These are phyloP conservation scores for Fusarium torulosum DNA, from an alignment of 2,329 filamentous ascomycete genomes.

Conservation along the genomic window DNA sequence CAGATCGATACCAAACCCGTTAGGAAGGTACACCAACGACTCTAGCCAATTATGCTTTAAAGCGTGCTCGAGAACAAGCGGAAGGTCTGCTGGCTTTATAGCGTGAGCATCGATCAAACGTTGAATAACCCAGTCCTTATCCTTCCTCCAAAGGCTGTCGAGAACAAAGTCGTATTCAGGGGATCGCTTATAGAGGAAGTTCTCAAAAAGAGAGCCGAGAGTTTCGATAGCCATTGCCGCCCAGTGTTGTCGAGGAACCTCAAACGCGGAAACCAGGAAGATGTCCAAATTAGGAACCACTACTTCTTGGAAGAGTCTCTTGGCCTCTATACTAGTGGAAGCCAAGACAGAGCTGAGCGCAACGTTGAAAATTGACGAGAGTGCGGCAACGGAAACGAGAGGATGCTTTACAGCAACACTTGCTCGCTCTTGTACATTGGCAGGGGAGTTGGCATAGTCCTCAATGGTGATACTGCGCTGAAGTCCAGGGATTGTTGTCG, in stretches of 20 bases:
- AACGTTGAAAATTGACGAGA: constrained; percentile 76
- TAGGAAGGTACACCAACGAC: constrained; percentile 80
- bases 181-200: constrained; percentile 83
- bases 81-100: constrained; percentile 69
- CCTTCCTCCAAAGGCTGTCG: constrained; percentile 90
- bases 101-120: constrained; percentile 87
- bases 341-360: constrained; percentile 72
- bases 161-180: constrained; percentile 88
- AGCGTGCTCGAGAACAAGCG: constrained; percentile 70
- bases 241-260: constrained; percentile 80
- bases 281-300: constrained; percentile 81
- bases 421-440: constrained; percentile 65
- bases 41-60: constrained; percentile 87
- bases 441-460: constrained; percentile 64
- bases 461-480: constrained; percentile 79
- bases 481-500: constrained; percentile 84
- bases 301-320: constrained; percentile 74
- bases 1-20: constrained; percentile 88
- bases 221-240: constrained; percentile 80
- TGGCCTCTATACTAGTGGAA: constrained; percentile 72
- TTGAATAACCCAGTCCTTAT: constrained; percentile 86
- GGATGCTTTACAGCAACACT: constrained; percentile 81
- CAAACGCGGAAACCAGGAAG: constrained; percentile 82
- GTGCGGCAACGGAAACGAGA: constrained; percentile 87
- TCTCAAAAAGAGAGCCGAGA: constrained; percentile 81